Evolutionary conservation across 306 rosid species (phyloP).

Genomic region (Cucurbita maxima): DNA sequence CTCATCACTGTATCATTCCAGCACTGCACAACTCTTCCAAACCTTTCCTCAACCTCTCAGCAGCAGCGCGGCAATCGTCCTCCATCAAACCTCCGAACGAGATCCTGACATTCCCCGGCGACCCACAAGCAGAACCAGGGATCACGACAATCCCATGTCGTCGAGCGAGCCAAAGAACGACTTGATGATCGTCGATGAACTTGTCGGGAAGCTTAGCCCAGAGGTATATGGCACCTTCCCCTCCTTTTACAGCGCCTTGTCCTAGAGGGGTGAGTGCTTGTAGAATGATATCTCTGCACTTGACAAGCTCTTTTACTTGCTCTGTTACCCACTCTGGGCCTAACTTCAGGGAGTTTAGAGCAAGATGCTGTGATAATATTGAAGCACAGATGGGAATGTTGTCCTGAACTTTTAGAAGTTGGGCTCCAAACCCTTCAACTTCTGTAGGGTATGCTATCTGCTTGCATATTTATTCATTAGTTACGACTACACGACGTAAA

Average conservation of each 20-base stretch:
- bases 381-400: conserved; percentile 97
- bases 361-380: conserved; percentile 75
- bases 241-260: conserved; percentile 70
- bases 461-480: neutral
- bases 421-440: conserved; percentile 48
- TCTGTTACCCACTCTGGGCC: conserved; percentile 76
- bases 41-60: conserved; percentile 58
- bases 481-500: neutral
- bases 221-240: conserved; percentile 86
- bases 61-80: conserved; percentile 64
- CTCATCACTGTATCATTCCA: conserved; percentile 36
- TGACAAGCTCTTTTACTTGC: conserved; percentile 45
- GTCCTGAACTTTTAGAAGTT: conserved; percentile 94
- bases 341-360: conserved; percentile 59
- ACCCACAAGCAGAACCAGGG: conserved; percentile 76
- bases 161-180: conserved; percentile 73
- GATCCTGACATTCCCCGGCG: conserved; percentile 63
- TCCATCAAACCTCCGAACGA: conserved; percentile 80
- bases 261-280: conserved; percentile 73
- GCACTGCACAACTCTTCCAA: conserved; percentile 56
- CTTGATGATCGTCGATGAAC: conserved; percentile 34
- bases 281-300: conserved; percentile 42
- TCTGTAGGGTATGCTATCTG: conserved; percentile 98
- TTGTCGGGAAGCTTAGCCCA: conserved; percentile 87
- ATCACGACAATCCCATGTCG: conserved; percentile 71